A percentile compares a stretch with the other conserved stretches of the same genome.
Evolutionary conservation across 768 basidiomycete species (phyloP).

Genomic region (Rhizopogon rudus): DNA sequence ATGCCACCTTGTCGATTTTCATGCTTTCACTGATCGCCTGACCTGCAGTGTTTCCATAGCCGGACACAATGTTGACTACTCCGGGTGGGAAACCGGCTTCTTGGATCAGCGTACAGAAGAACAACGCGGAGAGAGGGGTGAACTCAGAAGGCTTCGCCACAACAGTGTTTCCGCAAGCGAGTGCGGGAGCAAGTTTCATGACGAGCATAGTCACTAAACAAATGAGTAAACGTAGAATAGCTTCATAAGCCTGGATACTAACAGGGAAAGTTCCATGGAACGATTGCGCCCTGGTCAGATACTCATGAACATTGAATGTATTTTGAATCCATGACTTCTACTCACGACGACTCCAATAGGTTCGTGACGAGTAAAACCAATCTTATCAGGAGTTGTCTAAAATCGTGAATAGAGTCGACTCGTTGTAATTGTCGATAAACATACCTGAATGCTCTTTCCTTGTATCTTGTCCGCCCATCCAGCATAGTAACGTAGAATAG

Average conservation of each 20-base stretch:
- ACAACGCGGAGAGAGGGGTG: slow-evolving; percentile 64
- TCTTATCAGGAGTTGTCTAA: slow-evolving; percentile 33
- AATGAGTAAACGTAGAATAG: not conserved
- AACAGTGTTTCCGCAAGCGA: slow-evolving; percentile 74
- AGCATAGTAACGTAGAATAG: slow-evolving; percentile 69
- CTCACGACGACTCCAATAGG: slow-evolving; percentile 47
- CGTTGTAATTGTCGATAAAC: not conserved
- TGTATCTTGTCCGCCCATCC: slow-evolving; percentile 88
- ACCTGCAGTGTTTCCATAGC: slow-evolving; percentile 68
- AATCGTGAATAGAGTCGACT: not conserved
- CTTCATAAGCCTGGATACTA: not conserved
- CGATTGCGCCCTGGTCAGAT: slow-evolving; percentile 39
- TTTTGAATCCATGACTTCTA: slow-evolving; percentile 57
- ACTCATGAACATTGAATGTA: slow-evolving; percentile 29
- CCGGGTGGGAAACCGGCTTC: slow-evolving; percentile 78
- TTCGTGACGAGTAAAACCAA: slow-evolving; percentile 52
- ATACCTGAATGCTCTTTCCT: slow-evolving; percentile 65
- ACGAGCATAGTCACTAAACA: slow-evolving; percentile 49
- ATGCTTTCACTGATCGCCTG: slow-evolving; percentile 66
- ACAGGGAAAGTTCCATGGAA: slow-evolving; percentile 65
- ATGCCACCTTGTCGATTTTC: slow-evolving; percentile 69
- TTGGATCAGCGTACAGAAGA: slow-evolving; percentile 42
- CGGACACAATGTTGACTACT: slow-evolving; percentile 72
- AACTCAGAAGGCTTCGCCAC: slow-evolving; percentile 82
- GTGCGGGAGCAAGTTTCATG: slow-evolving; percentile 74